Evolutionary conservation across 495 filamentous ascomycete genomes (phyloP).

Genomic region (Lophium mytilinum): DNA sequence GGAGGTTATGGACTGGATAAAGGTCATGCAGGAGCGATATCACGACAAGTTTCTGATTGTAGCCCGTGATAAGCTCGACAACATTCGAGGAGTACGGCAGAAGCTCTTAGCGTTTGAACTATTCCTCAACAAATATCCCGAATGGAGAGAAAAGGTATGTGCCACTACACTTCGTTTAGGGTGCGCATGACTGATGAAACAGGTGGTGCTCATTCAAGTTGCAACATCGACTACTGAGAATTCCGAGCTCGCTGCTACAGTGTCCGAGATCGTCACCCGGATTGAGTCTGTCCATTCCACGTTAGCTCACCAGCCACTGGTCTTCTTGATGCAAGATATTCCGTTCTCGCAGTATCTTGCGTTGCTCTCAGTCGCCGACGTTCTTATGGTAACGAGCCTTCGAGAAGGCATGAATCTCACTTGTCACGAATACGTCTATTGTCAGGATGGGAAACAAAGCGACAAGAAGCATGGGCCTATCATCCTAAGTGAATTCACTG

Average conservation of each 20-base stretch:
- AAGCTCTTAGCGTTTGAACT: slow-evolving; percentile 89
- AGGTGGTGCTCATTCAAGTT: slow-evolving; percentile 84
- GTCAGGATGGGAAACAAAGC: slow-evolving; percentile 72
- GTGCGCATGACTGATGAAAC: slow-evolving; percentile 1
- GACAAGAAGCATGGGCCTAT: slow-evolving; percentile 76
- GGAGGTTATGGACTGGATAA: slow-evolving; percentile 69
- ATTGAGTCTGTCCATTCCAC: slow-evolving; percentile 85
- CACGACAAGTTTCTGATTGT: slow-evolving; percentile 82
- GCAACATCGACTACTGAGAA: slow-evolving; percentile 82
- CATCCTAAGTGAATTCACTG: slow-evolving; percentile 89
- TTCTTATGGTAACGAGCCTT: slow-evolving; percentile 83
- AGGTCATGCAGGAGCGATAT: slow-evolving; percentile 69
- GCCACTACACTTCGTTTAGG: background rate
- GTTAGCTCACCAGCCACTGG: slow-evolving; percentile 78
- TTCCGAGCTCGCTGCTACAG: slow-evolving; percentile 72
- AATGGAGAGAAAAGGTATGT: slow-evolving; percentile 67
- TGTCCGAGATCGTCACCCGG: slow-evolving; percentile 84
- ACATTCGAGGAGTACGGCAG: slow-evolving; percentile 80
- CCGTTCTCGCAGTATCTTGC: slow-evolving; percentile 84
- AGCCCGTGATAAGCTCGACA: slow-evolving; percentile 85
- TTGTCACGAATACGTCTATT: slow-evolving; percentile 84
- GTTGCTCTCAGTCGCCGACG: slow-evolving; percentile 77
- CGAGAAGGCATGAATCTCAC: slow-evolving; percentile 95
- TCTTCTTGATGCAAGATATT: slow-evolving; percentile 93
- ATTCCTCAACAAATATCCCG: slow-evolving; percentile 85